Evolutionary conservation across 805 yeast genomes (phyloP).

Genomic region (Kregervanrija delftensis): DNA sequence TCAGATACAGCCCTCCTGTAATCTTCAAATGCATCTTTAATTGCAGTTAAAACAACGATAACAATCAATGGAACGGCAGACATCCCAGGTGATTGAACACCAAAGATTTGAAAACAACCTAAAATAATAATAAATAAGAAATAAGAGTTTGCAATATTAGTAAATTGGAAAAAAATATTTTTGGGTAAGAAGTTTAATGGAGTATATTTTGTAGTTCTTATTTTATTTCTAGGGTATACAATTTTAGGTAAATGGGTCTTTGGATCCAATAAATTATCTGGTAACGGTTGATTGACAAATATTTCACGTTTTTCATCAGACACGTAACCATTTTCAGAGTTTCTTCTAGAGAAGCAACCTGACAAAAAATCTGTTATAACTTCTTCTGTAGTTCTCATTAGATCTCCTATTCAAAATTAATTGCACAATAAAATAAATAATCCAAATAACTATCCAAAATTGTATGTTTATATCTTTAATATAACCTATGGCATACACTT

Average conservation of each 20-base stretch:
- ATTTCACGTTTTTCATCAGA: conserved; percentile 32
- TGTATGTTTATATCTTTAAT: no score
- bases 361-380: no score
- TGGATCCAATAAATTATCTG: conserved; percentile 48
- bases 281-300: conserved; percentile 52
- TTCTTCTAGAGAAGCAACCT: no score
- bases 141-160: conserved; percentile 54
- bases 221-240: conserved; percentile 46
- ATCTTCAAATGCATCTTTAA: conserved; percentile 76
- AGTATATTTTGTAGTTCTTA: conserved; percentile 58
- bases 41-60: conserved; percentile 66
- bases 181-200: conserved; percentile 52
- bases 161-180: conserved; percentile 47
- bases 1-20: conserved; percentile 59
- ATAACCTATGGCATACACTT: no score
- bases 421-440: no score
- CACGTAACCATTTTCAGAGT: neutral
- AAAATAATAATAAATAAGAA: conserved; percentile 48
- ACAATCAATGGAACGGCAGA: conserved; percentile 79
- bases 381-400: no score
- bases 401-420: no score
- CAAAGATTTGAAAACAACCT: conserved; percentile 63
- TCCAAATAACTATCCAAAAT: no score
- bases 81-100: conserved; percentile 65
- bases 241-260: conserved; percentile 43